A percentile compares a stretch with the other conserved stretches of the same genome.
Conservation (phyloP, 805 yeast species). For the Lipomyces lipofer region DNA sequence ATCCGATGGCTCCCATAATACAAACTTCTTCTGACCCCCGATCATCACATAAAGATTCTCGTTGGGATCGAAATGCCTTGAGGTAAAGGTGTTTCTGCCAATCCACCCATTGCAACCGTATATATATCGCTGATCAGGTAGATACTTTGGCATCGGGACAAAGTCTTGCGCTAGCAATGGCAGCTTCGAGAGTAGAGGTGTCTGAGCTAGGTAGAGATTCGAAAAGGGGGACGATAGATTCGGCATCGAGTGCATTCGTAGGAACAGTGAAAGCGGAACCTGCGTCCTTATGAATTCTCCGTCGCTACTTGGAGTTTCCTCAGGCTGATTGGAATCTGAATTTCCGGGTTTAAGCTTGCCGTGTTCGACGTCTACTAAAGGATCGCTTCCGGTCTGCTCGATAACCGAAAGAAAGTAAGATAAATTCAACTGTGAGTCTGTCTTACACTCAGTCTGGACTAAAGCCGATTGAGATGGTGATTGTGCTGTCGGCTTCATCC, state of each 20-base stretch:
- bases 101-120: constrained; percentile 30
- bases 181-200: constrained; percentile 17
- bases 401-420: constrained; percentile 8
- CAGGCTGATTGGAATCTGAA: too few species aligned
- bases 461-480: too few species aligned
- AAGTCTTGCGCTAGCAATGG: constrained; percentile 22
- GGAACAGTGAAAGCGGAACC: constrained; percentile 24
- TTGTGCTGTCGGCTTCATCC: constrained; percentile 6
- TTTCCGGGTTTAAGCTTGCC: constrained; percentile 9
- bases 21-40: constrained; percentile 21
- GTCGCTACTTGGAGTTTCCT: background rate
- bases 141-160: constrained; percentile 10
- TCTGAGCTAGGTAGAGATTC: constrained; percentile 28
- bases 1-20: constrained; percentile 23
- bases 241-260: constrained; percentile 9
- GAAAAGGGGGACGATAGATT: constrained; percentile 1
- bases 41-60: constrained; percentile 30
- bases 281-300: constrained; percentile 17
- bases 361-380: constrained; percentile 25
- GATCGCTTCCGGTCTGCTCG: constrained; percentile 14
- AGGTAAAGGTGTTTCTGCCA: constrained; percentile 28
- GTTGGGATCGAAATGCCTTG: constrained; percentile 31
- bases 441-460: too few species aligned
- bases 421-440: background rate
- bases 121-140: constrained; percentile 11